Evolutionary conservation across 2,329 filamentous ascomycete genomes (phyloP), one percentile per base, ranked within the genome.

Genomic region (Colletotrichum simmondsii): DNA sequence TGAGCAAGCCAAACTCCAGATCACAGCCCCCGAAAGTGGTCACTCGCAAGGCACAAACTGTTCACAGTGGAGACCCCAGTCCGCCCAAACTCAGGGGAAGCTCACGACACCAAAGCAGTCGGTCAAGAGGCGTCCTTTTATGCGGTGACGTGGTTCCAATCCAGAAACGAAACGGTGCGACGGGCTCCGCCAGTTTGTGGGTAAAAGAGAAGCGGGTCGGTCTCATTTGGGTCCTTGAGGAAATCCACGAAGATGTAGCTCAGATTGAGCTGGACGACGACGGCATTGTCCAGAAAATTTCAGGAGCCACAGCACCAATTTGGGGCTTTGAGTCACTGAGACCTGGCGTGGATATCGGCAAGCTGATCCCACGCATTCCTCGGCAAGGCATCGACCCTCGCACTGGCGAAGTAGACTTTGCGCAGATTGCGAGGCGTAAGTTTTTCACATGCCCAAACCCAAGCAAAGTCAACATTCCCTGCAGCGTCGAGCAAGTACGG

Each of bases 141-240:
- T 99, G 97, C 77, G 97, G 97, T 56, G 97, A 99, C 81, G 96
- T 99, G n/a, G 95, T 99, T 22, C 97, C 97, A 0, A 99, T 99
- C 72, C 94, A 95, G 81, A 99, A 98, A 83, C 91, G 97, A 73
- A 98, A 99, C 78, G 97, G 97, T 4, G 90, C 93, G 12, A 96
- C 93, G 5, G 97, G 97, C 2, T 95, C 97, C 71, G 97, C 97
- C 49, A 98, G 95, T 82, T 85, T 99, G 52, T 99, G 97, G 97
- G 97, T 99, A 4, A 99, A 99, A 85, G 97, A 99, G 82, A 99
- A 99, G 83, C 91, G 93, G 61, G 92, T 95, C 65, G 95, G 96
- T 11, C 84, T 99, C 72, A 98, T 99, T 73, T 99, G 97, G 97
- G 97, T 99, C 10, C 85, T 99, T 2, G 97, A 99, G 81, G 97